Conservation (phyloP, 2,329 filamentous ascomycete species). For the Biscogniauxia sp. region DNA sequence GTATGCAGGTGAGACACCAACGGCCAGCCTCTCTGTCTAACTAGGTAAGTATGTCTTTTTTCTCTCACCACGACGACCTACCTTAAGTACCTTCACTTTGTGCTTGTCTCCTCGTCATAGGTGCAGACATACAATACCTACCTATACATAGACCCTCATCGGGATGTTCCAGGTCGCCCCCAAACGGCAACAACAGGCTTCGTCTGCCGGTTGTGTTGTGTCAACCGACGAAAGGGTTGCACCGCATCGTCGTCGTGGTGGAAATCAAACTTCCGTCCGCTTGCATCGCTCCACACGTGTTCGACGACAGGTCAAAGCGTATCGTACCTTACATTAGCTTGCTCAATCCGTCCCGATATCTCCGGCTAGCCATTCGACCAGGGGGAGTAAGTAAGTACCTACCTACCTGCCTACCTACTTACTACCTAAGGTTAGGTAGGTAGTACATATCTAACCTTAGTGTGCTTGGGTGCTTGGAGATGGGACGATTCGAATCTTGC, state of each 20-base stretch:
- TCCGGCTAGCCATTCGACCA: conserved; percentile 10
- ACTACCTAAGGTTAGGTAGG: no score
- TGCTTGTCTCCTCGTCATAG: no score
- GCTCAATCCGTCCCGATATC: conserved; percentile 18
- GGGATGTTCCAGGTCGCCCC: neutral
- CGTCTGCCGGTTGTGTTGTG: neutral
- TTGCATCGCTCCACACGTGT: conserved; percentile 9
- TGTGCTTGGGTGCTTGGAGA: neutral
- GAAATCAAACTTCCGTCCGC: conserved; percentile 2
- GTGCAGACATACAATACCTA: neutral
- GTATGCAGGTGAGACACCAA: neutral
- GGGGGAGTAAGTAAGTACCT: neutral
- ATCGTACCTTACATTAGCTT: conserved; percentile 28
- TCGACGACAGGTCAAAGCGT: conserved; percentile 12
- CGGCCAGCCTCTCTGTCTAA: neutral
- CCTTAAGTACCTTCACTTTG: no score
- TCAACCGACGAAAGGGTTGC: conserved; percentile 2
- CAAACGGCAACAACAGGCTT: neutral
- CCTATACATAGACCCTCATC: neutral
- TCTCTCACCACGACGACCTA: no score
- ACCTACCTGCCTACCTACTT: no score
- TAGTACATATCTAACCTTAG: neutral
- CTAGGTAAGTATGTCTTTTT: neutral
- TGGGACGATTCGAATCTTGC: neutral
- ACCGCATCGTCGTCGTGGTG: neutral